phyloP scores from a whole-genome alignment of 805 yeast species.

The Brettanomyces custersianus region DNA sequence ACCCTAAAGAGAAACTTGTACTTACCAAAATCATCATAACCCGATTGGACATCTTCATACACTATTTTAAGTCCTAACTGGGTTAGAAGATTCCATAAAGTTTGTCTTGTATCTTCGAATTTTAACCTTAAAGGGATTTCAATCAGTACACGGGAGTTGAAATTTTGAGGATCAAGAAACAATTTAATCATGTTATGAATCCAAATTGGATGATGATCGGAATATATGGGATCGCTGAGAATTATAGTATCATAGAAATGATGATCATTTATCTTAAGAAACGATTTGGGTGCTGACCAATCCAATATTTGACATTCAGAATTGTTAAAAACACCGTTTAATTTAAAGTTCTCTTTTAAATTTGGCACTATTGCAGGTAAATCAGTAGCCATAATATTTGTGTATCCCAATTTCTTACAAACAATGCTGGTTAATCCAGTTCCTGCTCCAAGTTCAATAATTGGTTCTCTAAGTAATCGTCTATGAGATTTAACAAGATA shows the following conservation, averaged over 20 bases:
- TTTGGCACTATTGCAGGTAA: conserved; percentile 70
- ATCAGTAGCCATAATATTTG: conserved; percentile 55
- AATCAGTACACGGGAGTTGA: conserved; percentile 41
- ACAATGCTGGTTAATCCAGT: conserved; percentile 87
- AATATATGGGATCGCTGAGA: conserved; percentile 84
- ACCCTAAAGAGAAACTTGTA: conserved; percentile 47
- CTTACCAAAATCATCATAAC: conserved; percentile 81
- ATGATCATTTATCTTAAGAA: conserved; percentile 10
- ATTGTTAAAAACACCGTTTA: conserved; percentile 32
- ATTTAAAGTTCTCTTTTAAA: conserved; percentile 43
- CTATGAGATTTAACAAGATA: conserved; percentile 30
- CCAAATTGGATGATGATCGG: conserved; percentile 71
- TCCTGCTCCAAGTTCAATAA: conserved; percentile 87
- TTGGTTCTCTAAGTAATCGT: conserved; percentile 19
- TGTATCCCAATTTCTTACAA: conserved; percentile 42
- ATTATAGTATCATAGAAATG: conserved; percentile 48
- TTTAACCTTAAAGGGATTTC: conserved; percentile 69
- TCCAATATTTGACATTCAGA: conserved; percentile 44
- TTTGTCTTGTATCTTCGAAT: conserved; percentile 56
- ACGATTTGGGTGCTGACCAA: conserved; percentile 59
- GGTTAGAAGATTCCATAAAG: conserved; percentile 47
- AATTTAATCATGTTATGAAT: conserved; percentile 48
- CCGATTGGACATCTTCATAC: conserved; percentile 41
- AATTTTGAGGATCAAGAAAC: conserved; percentile 29
- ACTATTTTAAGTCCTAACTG: conserved; percentile 27